Conservation (phyloP, 2,329 filamentous ascomycete species). For the Hymenoscyphus scutula region DNA sequence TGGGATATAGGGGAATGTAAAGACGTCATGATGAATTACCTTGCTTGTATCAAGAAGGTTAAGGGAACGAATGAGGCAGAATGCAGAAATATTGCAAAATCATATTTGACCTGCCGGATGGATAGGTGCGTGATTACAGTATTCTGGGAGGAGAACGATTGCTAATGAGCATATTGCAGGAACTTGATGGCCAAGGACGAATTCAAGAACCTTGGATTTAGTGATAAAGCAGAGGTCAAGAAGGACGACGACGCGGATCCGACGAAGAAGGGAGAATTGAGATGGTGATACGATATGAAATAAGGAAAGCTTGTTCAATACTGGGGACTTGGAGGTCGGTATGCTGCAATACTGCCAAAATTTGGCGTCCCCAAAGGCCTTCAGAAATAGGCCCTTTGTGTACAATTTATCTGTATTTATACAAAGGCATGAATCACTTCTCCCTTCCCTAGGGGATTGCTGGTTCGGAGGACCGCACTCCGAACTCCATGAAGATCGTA, state of each 20-base stretch:
- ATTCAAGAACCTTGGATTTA: slow-evolving; percentile 88
- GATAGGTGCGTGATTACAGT: slow-evolving; percentile 60
- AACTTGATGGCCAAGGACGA: slow-evolving; percentile 96
- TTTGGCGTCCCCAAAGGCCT: too few relatives aligned
- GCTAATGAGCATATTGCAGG: slow-evolving; percentile 36
- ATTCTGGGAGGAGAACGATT: neutral
- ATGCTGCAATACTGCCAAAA: too few relatives aligned
- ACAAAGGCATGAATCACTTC: too few relatives aligned
- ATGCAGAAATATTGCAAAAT: slow-evolving; percentile 82
- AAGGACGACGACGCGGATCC: slow-evolving; percentile 25
- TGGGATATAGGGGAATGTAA: slow-evolving; percentile 78
- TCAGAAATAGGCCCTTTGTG: too few relatives aligned
- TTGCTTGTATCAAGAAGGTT: slow-evolving; percentile 81
- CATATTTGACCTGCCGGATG: slow-evolving; percentile 90
- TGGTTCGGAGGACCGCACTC: too few relatives aligned
- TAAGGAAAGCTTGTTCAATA: neutral
- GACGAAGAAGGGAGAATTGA: slow-evolving; percentile 23
- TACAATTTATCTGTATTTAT: too few relatives aligned
- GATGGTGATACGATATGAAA: slow-evolving; percentile 25
- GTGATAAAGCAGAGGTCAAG: slow-evolving; percentile 28
- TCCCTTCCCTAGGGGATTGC: too few relatives aligned
- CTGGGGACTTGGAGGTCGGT: neutral
- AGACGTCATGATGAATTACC: slow-evolving; percentile 78
- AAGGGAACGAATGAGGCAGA: slow-evolving; percentile 82
- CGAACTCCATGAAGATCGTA: too few relatives aligned